Evolutionary conservation across 495 filamentous ascomycete species (phyloP).

Genomic region (Tuber microsphaerosporum): DNA sequence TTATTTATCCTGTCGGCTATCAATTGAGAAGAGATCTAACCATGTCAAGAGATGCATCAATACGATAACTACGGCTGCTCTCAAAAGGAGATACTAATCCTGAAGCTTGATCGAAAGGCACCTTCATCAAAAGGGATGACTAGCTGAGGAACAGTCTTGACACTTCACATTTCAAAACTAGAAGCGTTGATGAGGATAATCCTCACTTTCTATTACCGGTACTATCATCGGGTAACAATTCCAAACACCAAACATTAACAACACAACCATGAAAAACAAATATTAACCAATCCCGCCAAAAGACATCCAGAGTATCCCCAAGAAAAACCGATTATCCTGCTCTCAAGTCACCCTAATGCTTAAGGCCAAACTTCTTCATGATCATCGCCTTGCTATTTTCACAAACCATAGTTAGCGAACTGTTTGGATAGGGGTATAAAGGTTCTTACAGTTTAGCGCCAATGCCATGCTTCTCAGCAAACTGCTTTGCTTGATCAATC

Average conservation of each 20-base stretch:
- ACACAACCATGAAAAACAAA: not conserved
- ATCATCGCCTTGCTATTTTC: slow-evolving; percentile 23
- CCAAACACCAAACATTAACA: not conserved
- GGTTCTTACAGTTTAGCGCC: slow-evolving; percentile 20
- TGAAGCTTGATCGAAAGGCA: too few species aligned
- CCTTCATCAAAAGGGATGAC: not conserved
- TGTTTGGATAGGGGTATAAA: not conserved
- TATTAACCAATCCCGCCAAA: not conserved
- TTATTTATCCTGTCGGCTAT: not conserved
- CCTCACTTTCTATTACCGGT: not conserved
- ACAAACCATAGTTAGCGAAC: slow-evolving; percentile 6
- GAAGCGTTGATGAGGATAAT: not conserved
- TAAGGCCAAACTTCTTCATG: slow-evolving; percentile 25
- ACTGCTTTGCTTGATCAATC: slow-evolving; percentile 17
- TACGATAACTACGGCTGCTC: not conserved
- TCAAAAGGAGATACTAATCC: not conserved
- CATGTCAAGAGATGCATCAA: not conserved
- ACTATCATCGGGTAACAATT: not conserved
- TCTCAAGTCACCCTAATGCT: not conserved
- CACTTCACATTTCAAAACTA: not conserved
- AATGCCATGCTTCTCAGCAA: slow-evolving; percentile 28
- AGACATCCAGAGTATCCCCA: not conserved
- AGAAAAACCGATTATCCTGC: not conserved
- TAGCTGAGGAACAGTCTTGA: not conserved
- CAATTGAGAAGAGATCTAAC: too few species aligned